Conservation (phyloP, 179 eudicot species). For the Camellia oleifera region DNA sequence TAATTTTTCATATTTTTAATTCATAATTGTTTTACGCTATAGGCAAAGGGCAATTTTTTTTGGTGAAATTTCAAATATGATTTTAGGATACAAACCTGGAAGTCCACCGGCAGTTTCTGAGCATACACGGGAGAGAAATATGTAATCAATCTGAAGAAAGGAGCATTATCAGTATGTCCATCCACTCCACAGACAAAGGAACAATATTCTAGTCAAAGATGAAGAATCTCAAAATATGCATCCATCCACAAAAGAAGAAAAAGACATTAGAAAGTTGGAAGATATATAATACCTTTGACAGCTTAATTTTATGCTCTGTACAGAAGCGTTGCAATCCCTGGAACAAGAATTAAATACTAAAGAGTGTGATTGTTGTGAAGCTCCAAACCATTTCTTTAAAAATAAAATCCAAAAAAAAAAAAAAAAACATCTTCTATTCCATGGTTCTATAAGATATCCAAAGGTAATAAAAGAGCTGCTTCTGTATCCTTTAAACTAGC, state of each 20-base stretch:
- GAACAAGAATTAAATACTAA: slow-evolving; percentile 15
- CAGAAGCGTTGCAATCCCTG: slow-evolving; percentile 97
- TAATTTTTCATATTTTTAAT: neutral
- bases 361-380: neutral
- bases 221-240: neutral
- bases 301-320: slow-evolving; percentile 83
- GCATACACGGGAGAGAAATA: slow-evolving; percentile 93
- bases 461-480: neutral
- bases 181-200: neutral
- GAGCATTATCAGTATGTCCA: slow-evolving; percentile 8
- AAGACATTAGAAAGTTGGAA: neutral
- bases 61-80: neutral
- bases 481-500: neutral
- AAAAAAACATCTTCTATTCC: neutral
- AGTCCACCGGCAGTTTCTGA: slow-evolving; percentile 98
- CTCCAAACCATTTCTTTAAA: neutral
- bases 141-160: slow-evolving; percentile 82
- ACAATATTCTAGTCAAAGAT: neutral
- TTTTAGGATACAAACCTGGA: slow-evolving; percentile 58
- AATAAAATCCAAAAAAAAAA: neutral
- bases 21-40: neutral
- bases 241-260: neutral
- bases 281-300: slow-evolving; percentile 67
- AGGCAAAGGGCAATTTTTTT: neutral
- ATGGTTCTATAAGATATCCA: neutral